Base-by-base conservation (phyloP, 805 yeast species). In the Metschnikowia matae region DNA sequence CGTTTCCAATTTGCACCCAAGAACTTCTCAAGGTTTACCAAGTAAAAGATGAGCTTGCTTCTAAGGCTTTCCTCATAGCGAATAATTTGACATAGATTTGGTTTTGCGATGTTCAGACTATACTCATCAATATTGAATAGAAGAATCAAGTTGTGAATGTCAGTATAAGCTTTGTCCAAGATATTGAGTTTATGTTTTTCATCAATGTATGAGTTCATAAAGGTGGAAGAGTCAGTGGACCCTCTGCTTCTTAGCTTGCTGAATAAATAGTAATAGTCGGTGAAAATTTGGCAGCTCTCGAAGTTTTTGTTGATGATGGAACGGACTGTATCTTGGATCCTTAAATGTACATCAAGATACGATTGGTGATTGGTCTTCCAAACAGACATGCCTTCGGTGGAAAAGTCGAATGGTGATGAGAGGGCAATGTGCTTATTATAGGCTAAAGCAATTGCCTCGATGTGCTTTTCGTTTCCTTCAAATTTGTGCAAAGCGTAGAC, bases 1-100 rank as follows among this genome's bases (percentile, higher is more conserved):
- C 69, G 65, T 38, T 58, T 57, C 78, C 78, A 73, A 36, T 63
- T 64, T 2, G 47, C 42, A 0, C 78, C 78, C 20, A 71, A 58
- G 6, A 67, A 40, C n/a, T 41, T 50, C 7, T 54, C 48, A 14
- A 73, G 56, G 37, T 57, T 58, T 0, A n/a, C 32, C 11, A 58
- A 43, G 48, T 67, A 71, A 51, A 60, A 66, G 13, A 54, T 44
- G 4, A 66, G 33, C 48, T 68, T 70, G 6, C 56, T 29, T 18
- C 40, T 44, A 11, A 52, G 40, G 4, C 52, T 44, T 7, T 46
- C 32, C 21, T 49, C 46, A 48, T 50, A 46, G 3, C 15, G 26
- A 23, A 48, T 32, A 13, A 23, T 34, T 8, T 44, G 40, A 44
- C 39, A 23, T 23, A 34, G 23, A 35, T 5, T 44, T 8, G 8